Conservation (phyloP, 176 grass and related monocot species). For the Ensete ventricosum region DNA sequence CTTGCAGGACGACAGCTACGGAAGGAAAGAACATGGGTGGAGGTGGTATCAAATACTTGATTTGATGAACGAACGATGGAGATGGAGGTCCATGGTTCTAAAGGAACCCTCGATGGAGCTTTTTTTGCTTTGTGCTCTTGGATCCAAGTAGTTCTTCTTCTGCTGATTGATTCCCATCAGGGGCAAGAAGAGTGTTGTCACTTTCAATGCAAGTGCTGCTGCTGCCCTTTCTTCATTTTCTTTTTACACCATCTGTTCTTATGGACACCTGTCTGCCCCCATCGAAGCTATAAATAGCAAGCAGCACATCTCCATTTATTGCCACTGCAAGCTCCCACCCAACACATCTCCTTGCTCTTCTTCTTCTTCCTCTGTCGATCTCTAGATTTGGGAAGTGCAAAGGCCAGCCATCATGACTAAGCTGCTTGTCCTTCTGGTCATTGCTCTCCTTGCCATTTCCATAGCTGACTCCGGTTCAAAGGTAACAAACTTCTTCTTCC, state of each 20-base stretch:
- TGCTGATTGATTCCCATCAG: too few relatives aligned
- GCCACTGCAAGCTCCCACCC: background rate
- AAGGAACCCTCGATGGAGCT: too few relatives aligned
- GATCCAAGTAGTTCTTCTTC: too few relatives aligned
- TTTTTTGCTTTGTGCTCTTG: too few relatives aligned
- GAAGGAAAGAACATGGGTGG: conserved; percentile 1
- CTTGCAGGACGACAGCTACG: background rate
- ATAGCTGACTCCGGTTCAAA: conserved; percentile 10
- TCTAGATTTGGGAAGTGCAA: background rate
- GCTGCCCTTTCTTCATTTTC: background rate
- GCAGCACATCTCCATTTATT: background rate
- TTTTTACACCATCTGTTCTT: background rate
- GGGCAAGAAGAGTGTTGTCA: background rate
- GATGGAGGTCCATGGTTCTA: too few relatives aligned
- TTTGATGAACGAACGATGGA: too few relatives aligned
- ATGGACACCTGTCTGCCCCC: background rate
- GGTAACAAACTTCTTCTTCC: background rate
- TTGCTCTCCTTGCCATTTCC: conserved; percentile 14
- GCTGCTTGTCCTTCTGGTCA: conserved; percentile 1
- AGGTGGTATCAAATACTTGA: background rate
- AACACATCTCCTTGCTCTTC: background rate
- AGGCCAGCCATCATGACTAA: conserved; percentile 19
- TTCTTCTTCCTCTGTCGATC: background rate
- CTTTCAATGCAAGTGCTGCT: background rate
- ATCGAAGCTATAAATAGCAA: conserved; percentile 5